Evolutionary conservation across 371 early-diverging fungal species (phyloP), one percentile per base, ranked within the genome.

Genomic region (Zychaea mexicana): DNA sequence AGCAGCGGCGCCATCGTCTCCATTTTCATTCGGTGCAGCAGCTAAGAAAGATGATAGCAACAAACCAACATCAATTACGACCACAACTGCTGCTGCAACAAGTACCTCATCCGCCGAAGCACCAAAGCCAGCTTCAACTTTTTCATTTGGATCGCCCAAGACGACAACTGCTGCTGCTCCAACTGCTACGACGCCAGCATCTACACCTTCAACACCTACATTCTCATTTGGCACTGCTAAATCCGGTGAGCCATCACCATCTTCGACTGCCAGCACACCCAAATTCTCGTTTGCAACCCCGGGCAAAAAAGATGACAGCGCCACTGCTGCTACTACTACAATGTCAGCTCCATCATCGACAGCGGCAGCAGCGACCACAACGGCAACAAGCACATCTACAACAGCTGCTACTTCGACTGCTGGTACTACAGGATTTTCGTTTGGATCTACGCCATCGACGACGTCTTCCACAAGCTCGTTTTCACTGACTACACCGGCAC

Each of bases 211-310:
- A 13, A 42, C 62, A 24, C 52, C 67, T 9, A 19, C 59, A 17
- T 70, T 70, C 52, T 59, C 70, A 8, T 70, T 70, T 36, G 65
- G 65, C 15, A 57, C 62, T 32, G 49, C 68, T n/a, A 33, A 32
- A 54, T 30, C 55, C 5, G 55, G 32, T 33, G 30, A 30, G 36
- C 2, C 55, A 27, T 12, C 55, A 32, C 33, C 55, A 7, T 54
- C 55, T 19, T 54, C 55, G 27, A 31, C 55, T 54, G 33, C 55
- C 17, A 54, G 55, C 31, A 54, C 55, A 30, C 30, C 55, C 17
- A 30, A 49, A 24, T 49, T 49, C 21, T 22, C 49, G 49, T 49
- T 49, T 24, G 21, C 49, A 0, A 9, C 55, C 5, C 4, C 55
- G 31, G 30, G 3, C 15, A 54, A 54, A 31, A 30, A 30, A 32